Conservation (phyloP, 106 monocot genomes). For the Dendrobium chrysotoxum region DNA sequence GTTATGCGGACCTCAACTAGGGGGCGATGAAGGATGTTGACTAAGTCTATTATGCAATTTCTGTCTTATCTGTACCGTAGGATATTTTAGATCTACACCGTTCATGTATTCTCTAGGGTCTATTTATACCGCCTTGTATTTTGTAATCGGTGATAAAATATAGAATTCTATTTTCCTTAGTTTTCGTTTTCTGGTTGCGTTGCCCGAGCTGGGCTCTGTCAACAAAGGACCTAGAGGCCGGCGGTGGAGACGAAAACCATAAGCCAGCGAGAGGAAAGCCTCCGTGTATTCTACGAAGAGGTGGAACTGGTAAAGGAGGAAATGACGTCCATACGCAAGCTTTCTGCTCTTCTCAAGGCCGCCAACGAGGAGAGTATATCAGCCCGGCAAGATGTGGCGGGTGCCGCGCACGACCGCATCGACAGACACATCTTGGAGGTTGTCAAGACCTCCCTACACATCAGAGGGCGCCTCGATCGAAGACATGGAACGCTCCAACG, state of each 20-base stretch:
- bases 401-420: slow-evolving; percentile 36
- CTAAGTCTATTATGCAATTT: too few relatives aligned
- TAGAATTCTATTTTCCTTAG: too few relatives aligned
- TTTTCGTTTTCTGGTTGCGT: too few relatives aligned
- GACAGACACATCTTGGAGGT: slow-evolving; percentile 37
- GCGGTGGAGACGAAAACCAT: neutral
- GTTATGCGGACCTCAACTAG: slow-evolving; percentile 47
- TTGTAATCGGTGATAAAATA: too few relatives aligned
- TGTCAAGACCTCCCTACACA: slow-evolving; percentile 41
- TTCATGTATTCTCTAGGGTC: too few relatives aligned
- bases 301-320: slow-evolving; percentile 38
- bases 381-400: slow-evolving; percentile 29
- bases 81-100: too few relatives aligned
- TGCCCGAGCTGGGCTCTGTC: too few relatives aligned
- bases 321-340: slow-evolving; percentile 39
- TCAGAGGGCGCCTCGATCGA: slow-evolving; percentile 52
- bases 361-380: slow-evolving; percentile 43
- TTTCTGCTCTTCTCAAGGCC: slow-evolving; percentile 25
- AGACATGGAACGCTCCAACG: slow-evolving; percentile 60
- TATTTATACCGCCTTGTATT: too few relatives aligned
- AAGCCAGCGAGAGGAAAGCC: slow-evolving; percentile 21
- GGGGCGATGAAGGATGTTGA: slow-evolving; percentile 48
- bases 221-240: slow-evolving; percentile 34
- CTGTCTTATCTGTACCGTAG: too few relatives aligned
- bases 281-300: slow-evolving; percentile 38